Base-by-base conservation (phyloP, 139 green algal genomes). In the Zygnema cylindricum region DNA sequence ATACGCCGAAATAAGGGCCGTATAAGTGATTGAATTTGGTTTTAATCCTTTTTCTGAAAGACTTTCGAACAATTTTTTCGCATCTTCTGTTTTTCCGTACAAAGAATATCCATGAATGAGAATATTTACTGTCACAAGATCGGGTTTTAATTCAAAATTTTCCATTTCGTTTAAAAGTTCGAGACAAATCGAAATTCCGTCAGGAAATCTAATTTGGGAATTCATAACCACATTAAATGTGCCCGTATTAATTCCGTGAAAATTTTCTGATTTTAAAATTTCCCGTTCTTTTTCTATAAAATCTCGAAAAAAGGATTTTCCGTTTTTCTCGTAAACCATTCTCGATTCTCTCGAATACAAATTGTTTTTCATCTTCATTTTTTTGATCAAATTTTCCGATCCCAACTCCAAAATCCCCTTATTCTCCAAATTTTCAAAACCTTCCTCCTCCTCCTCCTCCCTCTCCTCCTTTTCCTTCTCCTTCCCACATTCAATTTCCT, bases 201-300 rank as follows among this genome's bases (percentile, higher is more conserved):
- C 22, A 69, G 77, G 84, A 23, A 87, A 84, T 69, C 93, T 93
- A 38, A 94, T 83, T 36, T 90, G 93, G 16, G 94, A 93, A 79
- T 95, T 81, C 25, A 96, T 95, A 35, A 94, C 81, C 2, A 86
- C 86, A 32, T 95, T 96, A 90, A 95, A 96, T 35, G 83, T 88
- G 11, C 78, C 83, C 33, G 35, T 84, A 41, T 69, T 54, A 35
- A 7, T 2, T 43, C 30, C 25, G 7, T 33, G 11, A 11, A 41
- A 30, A 11, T 54, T 79, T 7, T 54, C 36, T n/a, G 38, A 3
- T 79, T 7, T 3, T 38, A 79, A 79, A 54, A 3, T 38, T 11
- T 11, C 36, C 7, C 36, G 71, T 43, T 41, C 36, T 11, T 30
- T 16, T n/a, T n/a, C n/a, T n/a, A n/a, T n/a, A n/a, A n/a, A n/a